Percentiles rank a stretch among this genome's conserved stretches.
These are phyloP conservation scores for Gossypium trilobum DNA, from an alignment of 441 rosid species.

Conservation along the genomic window DNA sequence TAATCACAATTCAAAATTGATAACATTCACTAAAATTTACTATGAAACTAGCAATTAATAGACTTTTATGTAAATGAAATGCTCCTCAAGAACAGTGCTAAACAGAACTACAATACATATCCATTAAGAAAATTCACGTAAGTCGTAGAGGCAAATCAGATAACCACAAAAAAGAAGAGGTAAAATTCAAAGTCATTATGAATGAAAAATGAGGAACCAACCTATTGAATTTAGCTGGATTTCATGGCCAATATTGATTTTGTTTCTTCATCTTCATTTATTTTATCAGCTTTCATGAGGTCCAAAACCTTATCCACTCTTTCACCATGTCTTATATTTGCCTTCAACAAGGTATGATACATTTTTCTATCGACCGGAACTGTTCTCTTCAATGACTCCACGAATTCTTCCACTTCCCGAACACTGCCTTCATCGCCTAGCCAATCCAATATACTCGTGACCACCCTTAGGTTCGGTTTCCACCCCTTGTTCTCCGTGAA, in stretches of 20 bases:
- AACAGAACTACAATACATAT: neutral
- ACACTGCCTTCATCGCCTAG: slow-evolving; percentile 42
- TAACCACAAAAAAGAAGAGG: no score
- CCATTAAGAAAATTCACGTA: neutral
- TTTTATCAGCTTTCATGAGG: slow-evolving; percentile 39
- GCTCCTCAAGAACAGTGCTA: neutral
- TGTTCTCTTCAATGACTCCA: slow-evolving; percentile 28
- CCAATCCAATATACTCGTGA: slow-evolving; percentile 45
- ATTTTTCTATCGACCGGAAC: slow-evolving; percentile 33
- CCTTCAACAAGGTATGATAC: slow-evolving; percentile 50
- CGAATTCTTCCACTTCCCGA: slow-evolving; percentile 44
- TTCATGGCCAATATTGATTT: slow-evolving; percentile 24
- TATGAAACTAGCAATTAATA: no score
- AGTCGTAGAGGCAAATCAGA: neutral
- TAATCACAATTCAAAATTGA: no score
- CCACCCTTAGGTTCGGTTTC: slow-evolving; percentile 42
- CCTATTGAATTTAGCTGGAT: neutral
- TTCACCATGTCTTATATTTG: slow-evolving; percentile 36
- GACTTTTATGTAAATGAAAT: neutral
- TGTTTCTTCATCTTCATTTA: slow-evolving; percentile 42
- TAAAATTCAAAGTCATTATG: neutral
- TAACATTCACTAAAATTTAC: no score
- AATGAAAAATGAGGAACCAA: neutral
- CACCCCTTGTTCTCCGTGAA: slow-evolving; percentile 35
- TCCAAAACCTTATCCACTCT: slow-evolving; percentile 34